Evolutionary conservation across 768 basidiomycete genomes (phyloP).

Genomic region (Serendipita sp.): DNA sequence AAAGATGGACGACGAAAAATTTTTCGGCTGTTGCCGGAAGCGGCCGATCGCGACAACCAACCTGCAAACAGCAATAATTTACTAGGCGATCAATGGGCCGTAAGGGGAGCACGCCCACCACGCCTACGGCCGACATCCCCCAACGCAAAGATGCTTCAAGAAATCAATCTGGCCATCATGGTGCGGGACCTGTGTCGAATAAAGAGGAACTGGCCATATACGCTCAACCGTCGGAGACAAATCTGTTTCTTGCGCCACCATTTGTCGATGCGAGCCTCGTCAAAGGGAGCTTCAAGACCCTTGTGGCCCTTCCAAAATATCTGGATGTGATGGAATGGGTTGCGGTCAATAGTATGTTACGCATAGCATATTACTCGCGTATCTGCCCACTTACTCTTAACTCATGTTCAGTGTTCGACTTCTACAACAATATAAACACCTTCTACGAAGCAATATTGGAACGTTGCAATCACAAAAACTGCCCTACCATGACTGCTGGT

Average conservation of each 20-base stretch:
- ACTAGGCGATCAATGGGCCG: slow-evolving; percentile 3
- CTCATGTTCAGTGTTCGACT: slow-evolving; percentile 27
- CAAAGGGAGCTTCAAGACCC: slow-evolving; percentile 28
- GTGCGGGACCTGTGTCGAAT: neutral
- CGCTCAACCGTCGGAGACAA: neutral
- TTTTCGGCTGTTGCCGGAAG: too few relatives aligned
- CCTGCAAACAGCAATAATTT: too few relatives aligned
- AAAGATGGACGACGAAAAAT: too few relatives aligned
- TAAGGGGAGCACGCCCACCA: slow-evolving; percentile 1
- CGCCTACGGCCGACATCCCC: neutral
- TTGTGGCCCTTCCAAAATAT: slow-evolving; percentile 26
- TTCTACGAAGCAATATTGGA: slow-evolving; percentile 32
- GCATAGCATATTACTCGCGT: neutral
- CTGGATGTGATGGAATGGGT: slow-evolving; percentile 36
- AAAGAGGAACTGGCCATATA: neutral
- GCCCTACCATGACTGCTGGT: slow-evolving; percentile 33
- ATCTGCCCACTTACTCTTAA: neutral
- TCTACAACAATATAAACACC: slow-evolving; percentile 34
- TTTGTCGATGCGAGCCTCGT: slow-evolving; percentile 26
- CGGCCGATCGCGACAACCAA: too few relatives aligned
- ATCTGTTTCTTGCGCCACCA: slow-evolving; percentile 24
- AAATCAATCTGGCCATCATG: neutral
- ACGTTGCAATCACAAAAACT: slow-evolving; percentile 30
- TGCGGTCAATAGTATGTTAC: slow-evolving; percentile 28
- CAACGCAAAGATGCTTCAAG: neutral